Evolutionary conservation across 1,139 yeast genomes (phyloP).

Genomic region (Scheffersomyces segobiensis): DNA sequence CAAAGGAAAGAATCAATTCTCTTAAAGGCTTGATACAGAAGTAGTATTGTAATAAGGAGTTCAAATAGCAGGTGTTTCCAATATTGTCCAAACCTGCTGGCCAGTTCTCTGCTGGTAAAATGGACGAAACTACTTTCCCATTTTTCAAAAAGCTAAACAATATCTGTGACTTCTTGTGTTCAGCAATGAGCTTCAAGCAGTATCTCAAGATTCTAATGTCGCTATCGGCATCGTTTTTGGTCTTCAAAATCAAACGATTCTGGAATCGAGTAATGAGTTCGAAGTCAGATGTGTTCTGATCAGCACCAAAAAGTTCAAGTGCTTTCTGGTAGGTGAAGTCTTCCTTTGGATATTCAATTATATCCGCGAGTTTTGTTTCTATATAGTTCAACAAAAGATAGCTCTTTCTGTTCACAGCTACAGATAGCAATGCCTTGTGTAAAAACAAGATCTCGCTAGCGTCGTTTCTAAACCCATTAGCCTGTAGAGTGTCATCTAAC

Average conservation of each 20-base stretch:
- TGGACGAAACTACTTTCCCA: constrained; percentile 61
- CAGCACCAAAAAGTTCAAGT: constrained; percentile 42
- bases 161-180: constrained; percentile 50
- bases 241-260: constrained; percentile 21
- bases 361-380: constrained; percentile 43
- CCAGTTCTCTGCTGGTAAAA: constrained; percentile 66
- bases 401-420: constrained; percentile 43
- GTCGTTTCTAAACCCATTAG: constrained; percentile 51
- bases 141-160: constrained; percentile 52
- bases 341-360: constrained; percentile 16
- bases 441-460: constrained; percentile 42
- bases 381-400: constrained; percentile 47
- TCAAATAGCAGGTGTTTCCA: constrained; percentile 93
- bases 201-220: constrained; percentile 52
- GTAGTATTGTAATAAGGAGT: constrained; percentile 85
- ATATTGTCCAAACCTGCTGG: constrained; percentile 93
- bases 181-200: constrained; percentile 51
- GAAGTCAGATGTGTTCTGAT: constrained; percentile 51
- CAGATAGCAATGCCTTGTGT: constrained; percentile 39
- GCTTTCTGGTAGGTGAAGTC: constrained; percentile 33
- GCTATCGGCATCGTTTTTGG: constrained; percentile 10
- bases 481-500: constrained; percentile 60
- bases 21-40: constrained; percentile 84
- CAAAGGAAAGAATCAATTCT: constrained; percentile 59
- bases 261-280: constrained; percentile 59